Evolutionary conservation across 2,329 filamentous ascomycete species (phyloP).

Genomic region (Pezicula radicicola): DNA sequence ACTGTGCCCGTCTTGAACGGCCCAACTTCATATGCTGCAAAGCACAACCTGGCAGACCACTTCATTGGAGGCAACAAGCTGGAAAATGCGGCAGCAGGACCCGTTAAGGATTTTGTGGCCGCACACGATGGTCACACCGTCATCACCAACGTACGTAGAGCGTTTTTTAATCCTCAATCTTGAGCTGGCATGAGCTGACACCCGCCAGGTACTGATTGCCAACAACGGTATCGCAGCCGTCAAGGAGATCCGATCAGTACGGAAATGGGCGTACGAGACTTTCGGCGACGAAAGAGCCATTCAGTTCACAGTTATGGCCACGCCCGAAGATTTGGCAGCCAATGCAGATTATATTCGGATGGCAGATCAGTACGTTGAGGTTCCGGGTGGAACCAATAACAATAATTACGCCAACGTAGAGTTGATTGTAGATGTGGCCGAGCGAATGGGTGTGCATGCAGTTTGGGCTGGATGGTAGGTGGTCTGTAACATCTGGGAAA

Average conservation of each 20-base stretch:
- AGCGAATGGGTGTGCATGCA: conserved; percentile 97
- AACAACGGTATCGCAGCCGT: conserved; percentile 99
- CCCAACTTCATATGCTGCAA: conserved; percentile 70
- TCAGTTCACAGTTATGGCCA: conserved; percentile 99
- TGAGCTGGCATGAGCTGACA: conserved; percentile 12
- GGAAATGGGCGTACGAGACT: conserved; percentile 99
- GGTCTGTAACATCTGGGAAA: background rate
- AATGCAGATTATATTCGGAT: conserved; percentile 99
- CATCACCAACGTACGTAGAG: conserved; percentile 81
- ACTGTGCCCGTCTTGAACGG: conserved; percentile 53
- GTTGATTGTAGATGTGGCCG: conserved; percentile 96
- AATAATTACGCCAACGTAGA: conserved; percentile 99
- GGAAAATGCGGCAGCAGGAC: conserved; percentile 75
- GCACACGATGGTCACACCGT: conserved; percentile 91
- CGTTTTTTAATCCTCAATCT: background rate
- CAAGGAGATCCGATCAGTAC: conserved; percentile 97
- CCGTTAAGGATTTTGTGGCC: conserved; percentile 95
- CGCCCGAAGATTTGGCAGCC: conserved; percentile 92
- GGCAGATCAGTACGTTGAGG: conserved; percentile 99
- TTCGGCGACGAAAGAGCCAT: conserved; percentile 98
- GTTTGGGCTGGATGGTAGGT: conserved; percentile 97
- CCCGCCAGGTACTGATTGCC: conserved; percentile 83
- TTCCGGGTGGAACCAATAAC: conserved; percentile 98
- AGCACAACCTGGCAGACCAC: conserved; percentile 81
- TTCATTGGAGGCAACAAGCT: conserved; percentile 95